Base-by-base conservation (phyloP, 495 filamentous ascomycete genomes). In the Glonium stellatum region DNA sequence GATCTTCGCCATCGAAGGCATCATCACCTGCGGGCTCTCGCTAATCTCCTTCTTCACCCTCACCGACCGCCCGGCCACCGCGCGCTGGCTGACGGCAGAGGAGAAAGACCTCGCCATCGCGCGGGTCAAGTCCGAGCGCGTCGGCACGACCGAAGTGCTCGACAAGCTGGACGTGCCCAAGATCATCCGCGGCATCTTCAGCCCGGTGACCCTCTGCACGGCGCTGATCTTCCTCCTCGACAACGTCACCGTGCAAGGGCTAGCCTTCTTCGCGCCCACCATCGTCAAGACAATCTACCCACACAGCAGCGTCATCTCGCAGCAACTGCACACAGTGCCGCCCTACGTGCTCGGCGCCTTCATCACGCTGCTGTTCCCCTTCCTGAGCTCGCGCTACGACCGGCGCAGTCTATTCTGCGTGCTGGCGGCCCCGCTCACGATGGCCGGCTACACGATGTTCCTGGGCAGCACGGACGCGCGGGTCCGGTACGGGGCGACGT, bases 381-480 rank as follows among this genome's bases (percentile, higher is more conserved):
- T 79, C 58, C 69, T 88, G 23, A 83, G 78, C 68, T 85, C 81
- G 79, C 71, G 76, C 13, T 65, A 79, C 37, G 84, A 89, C 64
- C 72, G 69, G 1, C 80, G 80, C 39, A 57, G 73, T 44, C 57
- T 76, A 34, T 78, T 78, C 66, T 76, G 80, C 68, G 69, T 81
- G 50, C 42, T 74, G 31, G 56, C 67, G 22, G 71, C 78, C 0
- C 79, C 80, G 61, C 62, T 89, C 8, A 79, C 82, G 58, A 85
- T 90, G 73, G 70, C 77, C 31, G 87, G 86, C 4, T 89, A 88
- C 74, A 80, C 82, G 70, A 84, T 90, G 75, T 89, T 89, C 73
- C 77, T 89, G 0, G 82, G 83, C 36, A 80, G 73, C 61, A 70
- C 66, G 18, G 69, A 80, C 48, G 39, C 75, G 1, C 70, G 73